Percentiles rank a stretch among this genome's conserved stretches.
phyloP scores from a whole-genome alignment of 2,329 filamentous ascomycete genomes.

The Neofusicoccum laricinum region DNA sequence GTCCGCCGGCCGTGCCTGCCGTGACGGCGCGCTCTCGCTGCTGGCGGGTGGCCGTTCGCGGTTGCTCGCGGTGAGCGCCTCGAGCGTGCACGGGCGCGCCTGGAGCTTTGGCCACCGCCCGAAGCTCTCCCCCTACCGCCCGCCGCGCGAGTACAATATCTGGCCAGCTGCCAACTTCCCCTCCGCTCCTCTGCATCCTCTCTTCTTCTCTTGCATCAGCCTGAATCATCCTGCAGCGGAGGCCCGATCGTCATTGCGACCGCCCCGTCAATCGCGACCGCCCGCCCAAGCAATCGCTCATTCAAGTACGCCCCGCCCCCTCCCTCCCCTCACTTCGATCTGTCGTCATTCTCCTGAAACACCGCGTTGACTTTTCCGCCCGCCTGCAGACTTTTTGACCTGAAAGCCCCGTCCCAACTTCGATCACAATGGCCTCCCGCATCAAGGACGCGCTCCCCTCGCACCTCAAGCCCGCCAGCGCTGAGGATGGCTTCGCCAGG shows the following conservation, averaged over 20 bases:
- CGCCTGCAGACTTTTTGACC: background rate
- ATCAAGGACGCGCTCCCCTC: conserved; percentile 66
- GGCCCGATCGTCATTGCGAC: conserved; percentile 1
- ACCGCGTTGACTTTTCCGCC: background rate
- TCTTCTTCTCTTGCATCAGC: conserved; percentile 1
- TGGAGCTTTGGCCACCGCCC: conserved; percentile 12
- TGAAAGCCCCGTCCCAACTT: background rate
- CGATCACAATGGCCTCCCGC: conserved; percentile 62
- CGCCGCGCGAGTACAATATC: conserved; percentile 15
- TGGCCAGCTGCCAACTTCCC: conserved; percentile 16
- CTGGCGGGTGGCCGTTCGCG: conserved; percentile 6
- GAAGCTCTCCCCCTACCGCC: conserved; percentile 14
- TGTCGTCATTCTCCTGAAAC: conserved; percentile 15
- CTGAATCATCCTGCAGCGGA: conserved; percentile 6
- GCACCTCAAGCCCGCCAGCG: conserved; percentile 69
- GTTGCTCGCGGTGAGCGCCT: background rate
- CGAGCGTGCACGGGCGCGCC: background rate
- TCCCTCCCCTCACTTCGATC: conserved; percentile 8
- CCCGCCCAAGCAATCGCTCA: conserved; percentile 1
- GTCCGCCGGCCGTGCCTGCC: conserved; percentile 6
- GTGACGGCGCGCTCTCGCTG: conserved; percentile 1
- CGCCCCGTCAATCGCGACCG: background rate
- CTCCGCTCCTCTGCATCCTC: conserved; percentile 1
- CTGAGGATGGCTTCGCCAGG: conserved; percentile 49
- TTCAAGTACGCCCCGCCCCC: conserved; percentile 9